A percentile compares a stretch with the other conserved stretches of the same genome.
phyloP scores from a whole-genome alignment of 2,329 filamentous ascomycete genomes.

The Fusarium anthophilum region DNA sequence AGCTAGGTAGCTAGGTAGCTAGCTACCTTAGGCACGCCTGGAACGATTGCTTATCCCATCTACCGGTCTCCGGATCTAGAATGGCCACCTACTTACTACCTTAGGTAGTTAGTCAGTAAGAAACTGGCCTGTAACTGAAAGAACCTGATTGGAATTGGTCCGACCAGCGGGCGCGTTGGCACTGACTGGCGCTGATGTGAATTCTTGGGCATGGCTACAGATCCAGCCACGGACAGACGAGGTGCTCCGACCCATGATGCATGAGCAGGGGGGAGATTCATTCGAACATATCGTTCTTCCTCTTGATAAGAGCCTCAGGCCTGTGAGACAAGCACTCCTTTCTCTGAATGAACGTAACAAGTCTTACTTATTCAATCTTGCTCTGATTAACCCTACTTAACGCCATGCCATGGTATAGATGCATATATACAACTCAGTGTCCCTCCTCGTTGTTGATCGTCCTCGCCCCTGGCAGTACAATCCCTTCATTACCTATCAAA shows the following conservation, averaged over 20 bases:
- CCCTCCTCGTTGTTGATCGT: constrained; percentile 30
- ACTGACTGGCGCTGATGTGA: background rate
- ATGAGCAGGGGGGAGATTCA: background rate
- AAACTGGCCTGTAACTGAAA: background rate
- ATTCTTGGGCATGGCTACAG: background rate
- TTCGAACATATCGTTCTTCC: background rate
- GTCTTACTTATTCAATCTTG: constrained; percentile 40
- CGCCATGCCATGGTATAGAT: constrained; percentile 55
- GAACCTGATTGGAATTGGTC: background rate
- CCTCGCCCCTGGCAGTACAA: constrained; percentile 22
- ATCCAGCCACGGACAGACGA: background rate
- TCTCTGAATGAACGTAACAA: background rate
- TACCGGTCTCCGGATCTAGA: background rate
- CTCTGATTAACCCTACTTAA: constrained; percentile 40
- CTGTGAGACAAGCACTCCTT: background rate
- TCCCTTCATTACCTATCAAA: constrained; percentile 25
- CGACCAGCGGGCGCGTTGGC: no score
- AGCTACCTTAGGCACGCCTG: background rate
- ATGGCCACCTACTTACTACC: background rate
- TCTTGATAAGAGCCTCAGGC: background rate
- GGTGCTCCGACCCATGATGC: background rate
- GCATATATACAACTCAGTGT: constrained; percentile 43
- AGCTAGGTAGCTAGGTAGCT: background rate
- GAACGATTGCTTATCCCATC: background rate
- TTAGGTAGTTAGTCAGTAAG: background rate